Evolutionary conservation across 441 rosid genomes (phyloP).

Genomic region (Dalechampia spathulata): DNA sequence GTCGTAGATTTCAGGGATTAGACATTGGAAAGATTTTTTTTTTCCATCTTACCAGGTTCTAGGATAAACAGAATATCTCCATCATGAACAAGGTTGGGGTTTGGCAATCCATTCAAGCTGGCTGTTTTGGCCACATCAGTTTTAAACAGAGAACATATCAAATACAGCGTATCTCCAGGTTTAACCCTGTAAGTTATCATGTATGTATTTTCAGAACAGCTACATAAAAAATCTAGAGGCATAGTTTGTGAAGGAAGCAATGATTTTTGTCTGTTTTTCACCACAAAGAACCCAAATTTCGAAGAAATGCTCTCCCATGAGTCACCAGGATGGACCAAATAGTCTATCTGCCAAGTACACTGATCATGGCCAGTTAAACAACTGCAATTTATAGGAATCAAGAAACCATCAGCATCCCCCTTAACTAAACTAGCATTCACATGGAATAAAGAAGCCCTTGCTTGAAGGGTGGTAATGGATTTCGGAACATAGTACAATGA

Average conservation of each 20-base stretch:
- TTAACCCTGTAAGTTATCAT: conserved; percentile 4
- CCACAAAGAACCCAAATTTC: neutral
- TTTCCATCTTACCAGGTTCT: neutral
- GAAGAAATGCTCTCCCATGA: conserved; percentile 1
- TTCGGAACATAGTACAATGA: conserved; percentile 21
- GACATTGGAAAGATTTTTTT: too few species aligned
- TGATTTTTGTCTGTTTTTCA: neutral
- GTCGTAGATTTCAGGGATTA: too few species aligned
- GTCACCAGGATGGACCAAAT: conserved; percentile 1
- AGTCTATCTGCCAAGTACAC: neutral
- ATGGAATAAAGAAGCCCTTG: conserved; percentile 23
- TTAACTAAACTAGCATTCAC: conserved; percentile 15
- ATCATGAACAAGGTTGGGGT: neutral
- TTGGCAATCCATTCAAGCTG: conserved; percentile 1
- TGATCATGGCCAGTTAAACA: neutral
- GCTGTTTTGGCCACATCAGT: neutral
- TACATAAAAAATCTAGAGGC: conserved; percentile 7
- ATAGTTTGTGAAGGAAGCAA: neutral
- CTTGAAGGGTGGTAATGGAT: conserved; percentile 12
- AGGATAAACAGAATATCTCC: conserved; percentile 13
- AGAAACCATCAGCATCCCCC: conserved; percentile 5
- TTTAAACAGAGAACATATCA: conserved; percentile 5
- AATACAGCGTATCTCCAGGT: conserved; percentile 1
- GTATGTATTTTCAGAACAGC: conserved; percentile 3
- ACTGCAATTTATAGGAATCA: conserved; percentile 9